These are phyloP conservation scores for Ceratobasidium sp. DNA, from an alignment of 1,284 basidiomycete species.

Conservation along the genomic window DNA sequence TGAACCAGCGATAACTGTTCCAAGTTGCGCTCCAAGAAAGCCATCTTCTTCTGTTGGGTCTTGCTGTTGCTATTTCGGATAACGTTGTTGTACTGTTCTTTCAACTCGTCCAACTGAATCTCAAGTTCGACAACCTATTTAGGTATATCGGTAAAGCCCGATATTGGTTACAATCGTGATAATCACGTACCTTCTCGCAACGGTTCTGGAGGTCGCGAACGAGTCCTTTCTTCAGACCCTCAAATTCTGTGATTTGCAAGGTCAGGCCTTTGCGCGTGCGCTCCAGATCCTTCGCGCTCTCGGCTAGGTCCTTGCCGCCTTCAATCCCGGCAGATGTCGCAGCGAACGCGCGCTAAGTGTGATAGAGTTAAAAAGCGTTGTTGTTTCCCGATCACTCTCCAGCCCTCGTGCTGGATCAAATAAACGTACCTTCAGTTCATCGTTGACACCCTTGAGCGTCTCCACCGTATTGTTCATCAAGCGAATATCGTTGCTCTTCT, in stretches of 20 bases:
- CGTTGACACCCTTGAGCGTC: slow-evolving; percentile 94
- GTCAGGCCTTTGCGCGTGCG: slow-evolving; percentile 96
- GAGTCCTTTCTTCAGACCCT: slow-evolving; percentile 97
- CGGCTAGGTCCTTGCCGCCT: slow-evolving; percentile 94
- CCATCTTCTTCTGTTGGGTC: slow-evolving; percentile 99
- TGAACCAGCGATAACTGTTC: slow-evolving; percentile 96
- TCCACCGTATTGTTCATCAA: slow-evolving; percentile 89
- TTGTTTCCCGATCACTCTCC: slow-evolving; percentile 13
- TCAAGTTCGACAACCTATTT: slow-evolving; percentile 96
- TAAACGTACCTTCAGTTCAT: slow-evolving; percentile 89
- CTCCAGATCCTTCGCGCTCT: slow-evolving; percentile 97
- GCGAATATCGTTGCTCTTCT: slow-evolving; percentile 86
- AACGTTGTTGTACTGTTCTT: slow-evolving; percentile 99
- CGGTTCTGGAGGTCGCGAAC: slow-evolving; percentile 99
- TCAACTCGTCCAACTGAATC: slow-evolving; percentile 98
- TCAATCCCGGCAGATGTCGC: slow-evolving; percentile 96
- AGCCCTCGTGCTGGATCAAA: slow-evolving; percentile 8
- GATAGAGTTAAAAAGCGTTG: slow-evolving; percentile 20
- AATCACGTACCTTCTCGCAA: slow-evolving; percentile 88
- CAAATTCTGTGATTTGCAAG: slow-evolving; percentile 96
- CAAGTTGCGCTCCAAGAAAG: slow-evolving; percentile 96
- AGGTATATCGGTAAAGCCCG: slow-evolving; percentile 36
- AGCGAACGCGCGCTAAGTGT: slow-evolving; percentile 86
- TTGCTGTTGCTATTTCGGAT: slow-evolving; percentile 98
- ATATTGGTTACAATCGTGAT: slow-evolving; percentile 38